Evolutionary conservation across 257 asterid genomes (phyloP), one percentile per base, ranked within the genome.

Genomic region (Rubia yunnanensis): DNA sequence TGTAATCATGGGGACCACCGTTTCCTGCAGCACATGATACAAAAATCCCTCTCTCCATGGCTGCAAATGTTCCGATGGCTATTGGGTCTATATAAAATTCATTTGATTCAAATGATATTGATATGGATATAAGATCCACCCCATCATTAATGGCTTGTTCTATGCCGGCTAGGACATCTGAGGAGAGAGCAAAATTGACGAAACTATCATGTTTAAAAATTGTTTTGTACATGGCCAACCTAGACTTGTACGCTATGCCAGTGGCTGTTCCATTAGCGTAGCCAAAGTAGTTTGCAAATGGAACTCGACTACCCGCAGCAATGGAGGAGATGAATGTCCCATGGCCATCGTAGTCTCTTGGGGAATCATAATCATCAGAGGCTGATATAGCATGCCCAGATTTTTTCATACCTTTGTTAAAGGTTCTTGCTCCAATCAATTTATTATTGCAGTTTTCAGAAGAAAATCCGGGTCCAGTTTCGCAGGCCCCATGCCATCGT

Each of bases 131-230:
- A 36, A 70, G 68, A 53, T 70, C 74, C 0, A 70, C 74, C 15
- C 69, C 69, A 27, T 70, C 74, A 27, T 62, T 69, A 62, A 70
- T 70, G 7, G 74, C 74, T 53, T 70, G 74, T 62, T 70, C 69
- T 24, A 70, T 62, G 10, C 69, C 74, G 0, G 74, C 74, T 10
- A 70, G 39, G 7, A 23, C 18, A 36, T 70, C 74, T 2, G 22
- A 32, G 23, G 64, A 63, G 26, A 55, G 53, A 23, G 56, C 34
- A 10, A 10, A 2, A 35, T 3, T 3, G 32, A 35, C 32, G 24
- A 2, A 5, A 17, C 34, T 69, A 9, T 35, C 13, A 26, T 48
- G 50, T 1, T 14, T 18, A 57, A 52, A 70, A 39, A 35, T 1
- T 18, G 28, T 64, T 54, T 62, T 70, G 46, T 70, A 70, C 68